Base-by-base conservation (phyloP, 2,329 filamentous ascomycete genomes). In the Beauveria sp. region DNA sequence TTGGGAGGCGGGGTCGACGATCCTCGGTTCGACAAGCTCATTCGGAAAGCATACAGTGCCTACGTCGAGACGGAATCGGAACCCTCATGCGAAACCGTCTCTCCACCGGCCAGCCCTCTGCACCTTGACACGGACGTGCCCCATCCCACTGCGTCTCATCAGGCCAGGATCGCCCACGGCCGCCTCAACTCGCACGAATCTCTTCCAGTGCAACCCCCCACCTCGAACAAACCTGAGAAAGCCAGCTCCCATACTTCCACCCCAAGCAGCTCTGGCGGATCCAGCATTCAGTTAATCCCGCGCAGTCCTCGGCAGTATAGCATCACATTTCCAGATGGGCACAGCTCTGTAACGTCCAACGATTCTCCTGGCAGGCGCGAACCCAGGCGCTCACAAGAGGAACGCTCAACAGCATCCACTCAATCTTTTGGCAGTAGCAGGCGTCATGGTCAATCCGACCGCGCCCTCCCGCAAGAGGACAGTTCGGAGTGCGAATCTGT, bases 1-100 rank as follows among this genome's bases (percentile, higher is more conserved):
- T 68, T 72, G 68, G 63, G 69, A 64, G 69, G 71, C 64, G 70
- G 66, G 63, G 71, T 71, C 67, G 67, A 67, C 67, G 67, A 67
- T 63, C 67, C 68, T 63, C 63, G 66, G 58, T 71, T 70, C 62
- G 71, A 72, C 46, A 65, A 65, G 52, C 62, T 68, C 10, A 51
- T 61, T 8, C 28, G 43, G 18, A 10, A 3, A 2, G 18, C 20
- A 18, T 22, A 54, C 58, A 22, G 22, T 34, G 8, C 18, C 38
- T 24, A 22, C 34, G 47, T 12, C 5, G 56, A 52, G 34, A 34
- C 55, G 14, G 52, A 18, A 9, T 43, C 38, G 8, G 38, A 42
- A 20, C 2, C 2, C 42, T 12, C 45, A 49, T 20, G 10, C 28
- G 42, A 20, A 20, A 18, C 7, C 8, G 26, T 10, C 26, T 18